These are phyloP conservation scores for Geosmithia flava DNA, from an alignment of 2,329 filamentous ascomycete species.

Conservation along the genomic window DNA sequence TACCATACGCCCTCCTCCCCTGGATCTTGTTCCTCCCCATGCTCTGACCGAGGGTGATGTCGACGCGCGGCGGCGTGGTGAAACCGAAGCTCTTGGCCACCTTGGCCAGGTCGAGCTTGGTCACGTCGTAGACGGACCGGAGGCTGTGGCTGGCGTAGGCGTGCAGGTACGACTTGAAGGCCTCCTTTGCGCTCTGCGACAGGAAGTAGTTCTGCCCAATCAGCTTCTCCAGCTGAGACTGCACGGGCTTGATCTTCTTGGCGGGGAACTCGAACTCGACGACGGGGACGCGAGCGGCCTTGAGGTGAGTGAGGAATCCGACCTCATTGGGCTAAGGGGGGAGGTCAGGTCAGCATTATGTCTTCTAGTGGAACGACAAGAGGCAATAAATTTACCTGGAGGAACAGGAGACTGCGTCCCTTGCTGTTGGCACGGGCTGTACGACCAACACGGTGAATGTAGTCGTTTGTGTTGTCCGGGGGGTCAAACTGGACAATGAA, in stretches of 20 bases:
- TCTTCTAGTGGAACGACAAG: not conserved
- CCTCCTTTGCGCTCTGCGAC: conserved; percentile 70
- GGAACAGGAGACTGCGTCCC: conserved; percentile 82
- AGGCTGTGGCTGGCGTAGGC: conserved; percentile 71
- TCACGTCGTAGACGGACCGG: conserved; percentile 57
- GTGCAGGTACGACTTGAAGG: conserved; percentile 84
- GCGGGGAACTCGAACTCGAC: conserved; percentile 92
- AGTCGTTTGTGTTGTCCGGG: conserved; percentile 79
- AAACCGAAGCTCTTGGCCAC: conserved; percentile 80
- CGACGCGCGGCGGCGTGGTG: conserved; percentile 64
- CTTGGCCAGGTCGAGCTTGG: conserved; percentile 73
- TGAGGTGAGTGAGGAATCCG: conserved; percentile 83
- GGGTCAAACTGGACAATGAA: conserved; percentile 96
- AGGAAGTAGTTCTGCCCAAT: conserved; percentile 95
- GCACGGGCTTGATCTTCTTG: conserved; percentile 83
- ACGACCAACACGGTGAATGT: conserved; percentile 92
- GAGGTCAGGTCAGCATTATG: not conserved
- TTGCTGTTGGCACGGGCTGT: conserved; percentile 76
- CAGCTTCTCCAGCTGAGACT: conserved; percentile 85
- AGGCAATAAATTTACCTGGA: conserved; percentile 21
- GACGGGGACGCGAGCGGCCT: conserved; percentile 82
- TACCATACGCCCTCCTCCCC: conserved; percentile 60
- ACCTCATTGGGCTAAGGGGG: conserved; percentile 66
- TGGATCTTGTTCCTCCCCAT: conserved; percentile 58
- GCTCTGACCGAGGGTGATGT: conserved; percentile 72